Base-by-base conservation (phyloP, 345 rosid species). In the Psidium friedrichsthalianum region DNA sequence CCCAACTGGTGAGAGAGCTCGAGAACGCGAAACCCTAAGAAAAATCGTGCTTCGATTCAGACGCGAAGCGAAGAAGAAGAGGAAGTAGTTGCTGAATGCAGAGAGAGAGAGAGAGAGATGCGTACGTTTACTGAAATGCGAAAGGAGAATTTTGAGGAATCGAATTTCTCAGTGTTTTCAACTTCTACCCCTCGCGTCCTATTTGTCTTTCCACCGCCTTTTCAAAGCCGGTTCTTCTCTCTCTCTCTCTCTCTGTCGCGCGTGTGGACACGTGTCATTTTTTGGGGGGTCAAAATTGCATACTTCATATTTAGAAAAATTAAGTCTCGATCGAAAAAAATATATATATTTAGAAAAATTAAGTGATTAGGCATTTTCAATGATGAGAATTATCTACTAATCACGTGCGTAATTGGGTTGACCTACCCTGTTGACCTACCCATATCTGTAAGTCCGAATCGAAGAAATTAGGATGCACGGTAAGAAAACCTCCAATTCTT, bases 91-190 rank as follows among this genome's bases (percentile, higher is more conserved):
- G 84, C 84, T 13, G 56, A 82, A 82, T 47, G 76, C 87, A 84
- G 80, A 86, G 83, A 86, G 83, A 82, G 84, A 86, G 87, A 88
- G 88, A 86, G 16, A 87, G 86, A 86, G 84, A 64, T 49, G 57
- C 42, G 27, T 18, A 11, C 29, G 83, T n/a, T 3, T 54, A 80
- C 27, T 10, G 78, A 21, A 49, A 57, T 25, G 11, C 55, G 55
- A 56, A 42, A 15, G 74, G 74, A 18, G 27, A 49, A n/a, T 22
- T 29, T 4, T 12, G 3, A 5, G 84, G 49, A 24, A 1, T 69
- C 55, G 55, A 53, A 53, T 69, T 69, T 69, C 80, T 69, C 80
- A 4, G 47, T 11, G 14, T 69, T 69, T 69, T 69, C 80, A 69
- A 69, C 42, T 42, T 6, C 9, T 40, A 0, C 74, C 15, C 74